Base-by-base conservation (phyloP, 768 basidiomycete genomes). In the Boletus rubroflammeus region DNA sequence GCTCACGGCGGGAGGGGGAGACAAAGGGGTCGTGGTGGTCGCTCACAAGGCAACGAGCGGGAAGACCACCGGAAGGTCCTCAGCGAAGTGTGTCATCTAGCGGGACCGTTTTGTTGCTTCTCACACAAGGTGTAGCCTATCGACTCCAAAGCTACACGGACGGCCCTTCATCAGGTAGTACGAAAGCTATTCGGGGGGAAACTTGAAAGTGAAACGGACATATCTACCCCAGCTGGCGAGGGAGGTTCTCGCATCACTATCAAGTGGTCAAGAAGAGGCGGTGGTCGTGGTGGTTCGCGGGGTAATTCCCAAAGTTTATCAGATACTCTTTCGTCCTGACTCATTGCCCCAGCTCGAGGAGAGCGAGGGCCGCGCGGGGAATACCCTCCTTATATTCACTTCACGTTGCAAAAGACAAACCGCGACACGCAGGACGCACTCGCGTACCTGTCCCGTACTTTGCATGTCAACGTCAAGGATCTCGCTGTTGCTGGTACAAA, bases 391-490 rank as follows among this genome's bases (percentile, higher is more conserved):
- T 99, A 90, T 67, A 93, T 98, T 58, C 94, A 98, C 66, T 97
- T 98, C 70, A 97, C 92, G 1, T 74, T 99, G 32, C 94, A 96
- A 67, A 99, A 99, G 73, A 91, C 94, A 21, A 99, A 99, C 67
- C 86, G 97, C 41, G 97, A 99, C 66, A 97, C 93, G 3, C 94
- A 97, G 66, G 97, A 98, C 65, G 93, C 92, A 2, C 81, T 99
- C 21, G 78, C 82, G 1, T 78, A 95, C 62, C 73, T 99, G 31
- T 78, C 90, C 17, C 85, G 93, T 14, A 77, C 80, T 29, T 76
- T 98, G n/a, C 85, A 88, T 56, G 83, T 86, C 54, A 82, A 76
- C 23, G 69, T 84, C 47, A 93, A 89, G 71, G 92, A 96, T 64
- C 76, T 99, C 8, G 83, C 86, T 23, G 88, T 94, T 25, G 92